Conservation (phyloP, 2,329 filamentous ascomycete species). For the Allantophomopsis lycopodina region DNA sequence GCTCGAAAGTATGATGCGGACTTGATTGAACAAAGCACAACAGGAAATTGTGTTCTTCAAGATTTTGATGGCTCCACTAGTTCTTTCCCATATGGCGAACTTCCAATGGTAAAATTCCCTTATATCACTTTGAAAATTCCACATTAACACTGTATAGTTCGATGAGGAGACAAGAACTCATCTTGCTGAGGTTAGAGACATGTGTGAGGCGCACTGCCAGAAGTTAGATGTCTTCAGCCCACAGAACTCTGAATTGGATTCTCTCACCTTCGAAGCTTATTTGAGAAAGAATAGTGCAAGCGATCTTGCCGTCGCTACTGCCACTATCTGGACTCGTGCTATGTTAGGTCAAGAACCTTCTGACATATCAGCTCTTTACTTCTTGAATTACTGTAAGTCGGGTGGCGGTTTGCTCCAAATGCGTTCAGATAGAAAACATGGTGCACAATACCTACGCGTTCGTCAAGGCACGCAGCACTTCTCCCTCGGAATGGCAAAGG, state of each 20-base stretch:
- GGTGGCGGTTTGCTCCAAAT: constrained; percentile 35
- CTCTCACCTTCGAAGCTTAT: constrained; percentile 23
- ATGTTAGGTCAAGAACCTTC: constrained; percentile 33
- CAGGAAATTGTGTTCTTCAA: constrained; percentile 27
- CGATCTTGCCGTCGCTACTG: constrained; percentile 18
- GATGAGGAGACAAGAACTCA: background rate
- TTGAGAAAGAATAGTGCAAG: constrained; percentile 16
- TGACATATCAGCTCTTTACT: constrained; percentile 34
- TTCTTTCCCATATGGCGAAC: constrained; percentile 17
- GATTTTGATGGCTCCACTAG: constrained; percentile 19
- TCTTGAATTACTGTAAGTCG: constrained; percentile 38
- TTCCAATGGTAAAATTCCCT: constrained; percentile 10
- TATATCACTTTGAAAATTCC: background rate
- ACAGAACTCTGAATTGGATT: constrained; percentile 1
- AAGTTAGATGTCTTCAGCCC: constrained; percentile 3
- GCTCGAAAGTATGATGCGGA: constrained; percentile 24
- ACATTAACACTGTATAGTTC: background rate
- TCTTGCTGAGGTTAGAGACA: constrained; percentile 1
- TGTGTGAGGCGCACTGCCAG: background rate
- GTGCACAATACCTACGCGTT: constrained; percentile 5
- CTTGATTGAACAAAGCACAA: constrained; percentile 30
- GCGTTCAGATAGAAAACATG: constrained; percentile 33
- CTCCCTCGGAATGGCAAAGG: background rate
- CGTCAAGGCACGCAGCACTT: background rate
- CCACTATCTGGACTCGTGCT: constrained; percentile 29